Evolutionary conservation across 225 moss, liverwort and hornwort genomes (phyloP).

Genomic region (Ulota crispa): DNA sequence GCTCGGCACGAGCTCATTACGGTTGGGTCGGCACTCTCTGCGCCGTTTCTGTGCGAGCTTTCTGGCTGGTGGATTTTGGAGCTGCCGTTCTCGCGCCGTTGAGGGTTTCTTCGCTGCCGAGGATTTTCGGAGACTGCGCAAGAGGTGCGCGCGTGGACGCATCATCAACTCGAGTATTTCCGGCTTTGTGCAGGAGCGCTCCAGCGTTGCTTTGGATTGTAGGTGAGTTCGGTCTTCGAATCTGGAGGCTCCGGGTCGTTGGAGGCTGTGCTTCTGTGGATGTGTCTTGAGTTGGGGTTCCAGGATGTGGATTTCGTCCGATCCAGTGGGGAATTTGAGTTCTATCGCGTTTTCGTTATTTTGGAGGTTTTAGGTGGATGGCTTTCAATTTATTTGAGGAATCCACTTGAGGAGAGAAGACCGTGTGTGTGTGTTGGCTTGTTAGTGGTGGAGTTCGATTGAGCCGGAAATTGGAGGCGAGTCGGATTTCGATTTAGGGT

Average conservation of each 20-base stretch:
- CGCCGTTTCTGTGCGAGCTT: not conserved
- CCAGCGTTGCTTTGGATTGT: not conserved
- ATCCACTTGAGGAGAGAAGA: not conserved
- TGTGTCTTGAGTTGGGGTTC: not conserved
- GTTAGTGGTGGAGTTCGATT: not conserved
- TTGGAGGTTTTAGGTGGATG: not conserved
- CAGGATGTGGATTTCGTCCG: not conserved
- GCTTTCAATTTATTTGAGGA: no score
- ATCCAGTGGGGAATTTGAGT: not conserved
- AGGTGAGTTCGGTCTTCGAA: not conserved
- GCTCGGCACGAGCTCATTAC: not conserved
- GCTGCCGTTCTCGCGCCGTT: not conserved
- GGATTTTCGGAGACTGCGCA: not conserved
- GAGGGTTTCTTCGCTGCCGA: not conserved
- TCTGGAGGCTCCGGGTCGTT: not conserved
- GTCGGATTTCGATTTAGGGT: conserved; percentile 4
- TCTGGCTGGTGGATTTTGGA: not conserved
- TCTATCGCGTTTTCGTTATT: not conserved
- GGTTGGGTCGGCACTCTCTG: not conserved
- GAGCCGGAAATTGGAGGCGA: not conserved
- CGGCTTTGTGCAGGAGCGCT: not conserved
- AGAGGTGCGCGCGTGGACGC: not conserved
- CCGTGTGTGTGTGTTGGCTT: not conserved
- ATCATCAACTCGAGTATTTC: not conserved
- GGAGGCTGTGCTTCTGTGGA: not conserved